phyloP scores from a whole-genome alignment of 2,329 filamentous ascomycete species.

The Aspergillus flavus region DNA sequence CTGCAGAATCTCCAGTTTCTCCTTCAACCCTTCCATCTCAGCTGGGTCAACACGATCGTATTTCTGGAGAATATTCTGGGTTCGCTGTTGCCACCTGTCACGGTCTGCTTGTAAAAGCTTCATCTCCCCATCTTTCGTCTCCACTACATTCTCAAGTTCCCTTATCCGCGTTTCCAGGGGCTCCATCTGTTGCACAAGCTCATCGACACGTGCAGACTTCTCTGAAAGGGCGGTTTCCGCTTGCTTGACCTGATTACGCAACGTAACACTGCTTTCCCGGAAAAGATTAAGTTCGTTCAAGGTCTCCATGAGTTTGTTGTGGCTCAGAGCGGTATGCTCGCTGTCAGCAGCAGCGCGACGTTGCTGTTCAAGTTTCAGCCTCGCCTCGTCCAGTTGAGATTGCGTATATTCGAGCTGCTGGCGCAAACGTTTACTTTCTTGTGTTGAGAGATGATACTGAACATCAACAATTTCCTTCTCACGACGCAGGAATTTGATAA shows the following conservation, averaged over 20 bases:
- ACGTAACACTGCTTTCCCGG: constrained; percentile 88
- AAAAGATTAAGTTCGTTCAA: constrained; percentile 94
- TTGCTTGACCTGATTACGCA: constrained; percentile 83
- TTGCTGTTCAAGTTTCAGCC: constrained; percentile 88
- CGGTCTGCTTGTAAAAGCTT: constrained; percentile 87
- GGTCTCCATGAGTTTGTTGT: constrained; percentile 91
- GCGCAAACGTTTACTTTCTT: constrained; percentile 84
- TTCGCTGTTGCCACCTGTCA: constrained; percentile 93
- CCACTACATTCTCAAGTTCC: constrained; percentile 79
- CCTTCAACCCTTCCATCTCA: constrained; percentile 86
- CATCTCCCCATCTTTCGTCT: constrained; percentile 83
- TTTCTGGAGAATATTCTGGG: constrained; percentile 92
- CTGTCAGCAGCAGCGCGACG: constrained; percentile 74
- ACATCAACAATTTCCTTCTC: constrained; percentile 98
- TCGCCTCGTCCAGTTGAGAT: constrained; percentile 83
- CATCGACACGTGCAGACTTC: constrained; percentile 73
- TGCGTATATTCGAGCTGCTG: constrained; percentile 88
- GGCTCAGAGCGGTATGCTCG: constrained; percentile 72
- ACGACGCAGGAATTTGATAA: constrained; percentile 86
- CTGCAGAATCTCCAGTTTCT: constrained; percentile 68
- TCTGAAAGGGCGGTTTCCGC: constrained; percentile 74
- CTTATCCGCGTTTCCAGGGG: constrained; percentile 79
- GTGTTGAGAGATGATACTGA: constrained; percentile 86
- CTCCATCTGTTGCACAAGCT: constrained; percentile 73
- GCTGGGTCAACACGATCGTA: constrained; percentile 94